Conservation (phyloP, 176 grass and related monocot species). For the Zea luxurians region DNA sequence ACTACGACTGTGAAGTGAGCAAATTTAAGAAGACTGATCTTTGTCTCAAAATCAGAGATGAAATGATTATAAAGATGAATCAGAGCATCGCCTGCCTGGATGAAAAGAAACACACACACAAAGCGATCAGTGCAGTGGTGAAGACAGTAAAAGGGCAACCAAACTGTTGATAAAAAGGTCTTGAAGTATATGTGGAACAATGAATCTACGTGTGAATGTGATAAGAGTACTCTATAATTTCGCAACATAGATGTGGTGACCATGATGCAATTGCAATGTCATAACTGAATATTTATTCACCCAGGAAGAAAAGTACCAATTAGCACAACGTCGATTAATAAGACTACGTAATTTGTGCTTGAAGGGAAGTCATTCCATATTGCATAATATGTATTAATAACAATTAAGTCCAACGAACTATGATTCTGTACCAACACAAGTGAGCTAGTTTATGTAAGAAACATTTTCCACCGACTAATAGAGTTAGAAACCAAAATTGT, state of each 20-base stretch:
- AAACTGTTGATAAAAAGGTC: not conserved
- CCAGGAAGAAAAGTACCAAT: not conserved
- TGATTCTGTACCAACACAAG: not conserved
- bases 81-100: constrained; percentile 79
- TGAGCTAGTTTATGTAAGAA: not conserved
- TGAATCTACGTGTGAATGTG: not conserved
- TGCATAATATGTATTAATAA: not conserved
- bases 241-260: not conserved
- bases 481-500: not conserved
- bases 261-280: not conserved
- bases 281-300: not conserved
- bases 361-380: not conserved
- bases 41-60: constrained; percentile 88
- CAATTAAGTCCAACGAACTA: not conserved
- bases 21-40: constrained; percentile 88
- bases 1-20: constrained; percentile 70
- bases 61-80: constrained; percentile 87
- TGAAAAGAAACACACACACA: constrained; percentile 16
- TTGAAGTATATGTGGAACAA: not conserved
- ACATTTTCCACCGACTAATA: not conserved
- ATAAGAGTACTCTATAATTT: not conserved
- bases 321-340: not conserved
- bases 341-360: not conserved
- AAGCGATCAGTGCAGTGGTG: not conserved
- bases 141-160: constrained; percentile 5